Evolutionary conservation across 495 filamentous ascomycete species (phyloP).

Genomic region (Penicillium silybi): DNA sequence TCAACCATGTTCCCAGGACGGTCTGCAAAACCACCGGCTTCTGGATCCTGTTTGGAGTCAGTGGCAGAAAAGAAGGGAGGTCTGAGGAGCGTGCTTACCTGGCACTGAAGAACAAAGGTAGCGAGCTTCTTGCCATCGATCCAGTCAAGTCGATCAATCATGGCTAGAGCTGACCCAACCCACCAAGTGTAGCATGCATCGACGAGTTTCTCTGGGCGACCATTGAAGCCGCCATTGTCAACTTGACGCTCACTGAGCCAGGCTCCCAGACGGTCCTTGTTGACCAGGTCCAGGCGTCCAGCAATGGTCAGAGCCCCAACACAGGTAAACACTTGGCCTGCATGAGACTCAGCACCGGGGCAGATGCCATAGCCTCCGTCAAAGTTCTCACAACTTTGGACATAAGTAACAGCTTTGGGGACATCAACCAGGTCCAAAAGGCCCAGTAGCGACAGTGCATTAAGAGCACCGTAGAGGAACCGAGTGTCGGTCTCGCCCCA

Average conservation of each 20-base stretch:
- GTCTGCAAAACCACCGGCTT: constrained; percentile 83
- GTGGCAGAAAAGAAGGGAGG: not conserved
- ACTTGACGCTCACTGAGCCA: constrained; percentile 95
- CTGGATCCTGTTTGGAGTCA: constrained; percentile 58
- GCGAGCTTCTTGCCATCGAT: constrained; percentile 76
- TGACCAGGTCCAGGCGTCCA: constrained; percentile 74
- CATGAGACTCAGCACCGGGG: constrained; percentile 87
- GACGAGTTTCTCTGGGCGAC: constrained; percentile 89
- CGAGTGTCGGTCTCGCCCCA: constrained; percentile 96
- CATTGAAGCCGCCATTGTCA: constrained; percentile 83
- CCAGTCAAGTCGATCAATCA: constrained; percentile 87
- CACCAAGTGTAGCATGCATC: constrained; percentile 99
- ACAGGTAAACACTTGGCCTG: constrained; percentile 93
- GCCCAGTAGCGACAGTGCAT: constrained; percentile 76
- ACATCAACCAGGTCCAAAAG: constrained; percentile 70
- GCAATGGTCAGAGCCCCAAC: constrained; percentile 85
- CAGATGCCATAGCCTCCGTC: constrained; percentile 89
- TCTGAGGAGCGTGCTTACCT: constrained; percentile 41
- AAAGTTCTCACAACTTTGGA: constrained; percentile 80
- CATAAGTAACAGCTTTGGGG: constrained; percentile 68
- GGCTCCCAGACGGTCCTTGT: constrained; percentile 72
- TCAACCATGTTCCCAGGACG: constrained; percentile 92
- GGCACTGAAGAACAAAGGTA: constrained; percentile 77
- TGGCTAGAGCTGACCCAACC: constrained; percentile 83
- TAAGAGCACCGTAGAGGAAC: constrained; percentile 85